phyloP scores from a whole-genome alignment of 192 early-diverging fungal species.

The Backusella westeae region DNA sequence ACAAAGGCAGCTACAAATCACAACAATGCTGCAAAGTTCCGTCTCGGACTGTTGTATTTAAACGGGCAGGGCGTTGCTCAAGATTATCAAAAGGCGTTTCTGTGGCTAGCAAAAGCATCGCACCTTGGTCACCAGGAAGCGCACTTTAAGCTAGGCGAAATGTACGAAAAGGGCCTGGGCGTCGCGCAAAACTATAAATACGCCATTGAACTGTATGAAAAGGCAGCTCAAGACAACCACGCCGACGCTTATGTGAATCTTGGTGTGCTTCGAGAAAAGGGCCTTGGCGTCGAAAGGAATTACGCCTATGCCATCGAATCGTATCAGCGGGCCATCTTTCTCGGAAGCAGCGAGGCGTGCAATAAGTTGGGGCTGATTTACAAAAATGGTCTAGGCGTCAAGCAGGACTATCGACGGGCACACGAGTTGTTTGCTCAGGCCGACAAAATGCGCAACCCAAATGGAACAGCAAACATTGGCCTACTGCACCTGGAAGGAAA shows the following conservation, averaged over 20 bases:
- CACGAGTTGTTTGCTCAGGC: not conserved
- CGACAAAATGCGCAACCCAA: constrained; percentile 4
- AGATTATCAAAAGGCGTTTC: constrained; percentile 19
- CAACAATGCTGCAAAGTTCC: not conserved
- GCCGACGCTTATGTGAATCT: not conserved
- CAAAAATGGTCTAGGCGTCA: not conserved
- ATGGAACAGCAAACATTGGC: not conserved
- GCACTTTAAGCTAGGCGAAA: not conserved
- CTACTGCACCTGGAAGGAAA: not conserved
- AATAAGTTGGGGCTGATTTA: not conserved
- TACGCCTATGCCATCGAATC: not conserved
- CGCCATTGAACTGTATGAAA: not conserved
- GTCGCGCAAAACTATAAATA: not conserved
- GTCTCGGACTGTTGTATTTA: constrained; percentile 20
- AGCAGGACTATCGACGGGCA: not conserved
- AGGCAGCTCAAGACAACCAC: not conserved
- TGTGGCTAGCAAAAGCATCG: constrained; percentile 14
- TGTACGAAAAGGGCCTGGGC: not conserved
- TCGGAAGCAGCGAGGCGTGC: not conserved
- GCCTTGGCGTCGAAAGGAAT: not conserved
- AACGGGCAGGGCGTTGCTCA: constrained; percentile 13
- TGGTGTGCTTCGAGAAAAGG: not conserved
- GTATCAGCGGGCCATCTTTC: not conserved
- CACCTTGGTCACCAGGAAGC: not conserved
- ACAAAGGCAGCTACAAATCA: not conserved